These are phyloP conservation scores for Yamadazyma oceani DNA, from an alignment of 1,139 yeast species.

Conservation along the genomic window DNA sequence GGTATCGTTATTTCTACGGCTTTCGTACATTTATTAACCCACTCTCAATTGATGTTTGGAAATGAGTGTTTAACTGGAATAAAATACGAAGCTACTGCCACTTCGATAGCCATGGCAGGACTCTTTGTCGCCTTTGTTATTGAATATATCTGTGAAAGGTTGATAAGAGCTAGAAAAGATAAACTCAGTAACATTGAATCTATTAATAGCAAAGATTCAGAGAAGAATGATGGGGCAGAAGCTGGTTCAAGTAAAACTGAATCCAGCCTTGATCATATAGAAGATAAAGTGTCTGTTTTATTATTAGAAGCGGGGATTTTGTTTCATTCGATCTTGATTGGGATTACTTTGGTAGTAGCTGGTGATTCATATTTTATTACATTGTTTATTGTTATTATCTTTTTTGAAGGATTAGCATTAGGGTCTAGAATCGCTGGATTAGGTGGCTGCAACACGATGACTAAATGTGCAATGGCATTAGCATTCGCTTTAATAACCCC, in stretches of 20 bases:
- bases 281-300: constrained; percentile 18
- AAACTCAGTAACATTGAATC: constrained; percentile 3
- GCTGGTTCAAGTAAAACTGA: background rate
- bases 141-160: constrained; percentile 21
- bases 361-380: constrained; percentile 28
- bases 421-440: constrained; percentile 31
- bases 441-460: constrained; percentile 3
- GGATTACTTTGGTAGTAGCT: constrained; percentile 27
- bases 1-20: constrained; percentile 30
- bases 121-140: constrained; percentile 30
- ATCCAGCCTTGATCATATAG: background rate
- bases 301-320: constrained; percentile 26
- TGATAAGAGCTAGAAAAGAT: constrained; percentile 9
- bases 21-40: constrained; percentile 24
- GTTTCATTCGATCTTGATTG: constrained; percentile 27
- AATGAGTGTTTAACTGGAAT: constrained; percentile 23
- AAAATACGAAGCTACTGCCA: constrained; percentile 28
- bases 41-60: constrained; percentile 24
- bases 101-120: constrained; percentile 36
- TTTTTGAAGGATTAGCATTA: constrained; percentile 43
- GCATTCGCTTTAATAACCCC: constrained; percentile 24
- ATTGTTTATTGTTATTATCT: constrained; percentile 36
- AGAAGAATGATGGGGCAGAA: constrained; percentile 2
- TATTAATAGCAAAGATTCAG: constrained; percentile 2
- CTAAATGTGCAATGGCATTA: constrained; percentile 18